Conservation (phyloP, 2,329 filamentous ascomycete genomes). For the Grosmannia penicillata region DNA sequence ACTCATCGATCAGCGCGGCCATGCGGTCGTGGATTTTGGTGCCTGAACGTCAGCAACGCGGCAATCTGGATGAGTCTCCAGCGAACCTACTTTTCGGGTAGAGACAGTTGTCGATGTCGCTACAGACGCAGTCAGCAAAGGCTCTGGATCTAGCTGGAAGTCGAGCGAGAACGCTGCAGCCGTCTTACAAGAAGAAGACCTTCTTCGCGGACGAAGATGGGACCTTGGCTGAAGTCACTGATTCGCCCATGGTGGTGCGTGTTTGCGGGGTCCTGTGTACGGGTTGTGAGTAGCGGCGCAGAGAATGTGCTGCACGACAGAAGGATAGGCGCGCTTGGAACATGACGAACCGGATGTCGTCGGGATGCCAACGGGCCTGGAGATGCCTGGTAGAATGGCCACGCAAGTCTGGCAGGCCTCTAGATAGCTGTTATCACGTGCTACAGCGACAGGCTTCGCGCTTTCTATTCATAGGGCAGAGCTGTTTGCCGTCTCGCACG, state of each 20-base stretch:
- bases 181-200: conserved; percentile 32
- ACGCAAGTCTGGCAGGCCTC: too few species aligned
- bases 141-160: too few species aligned
- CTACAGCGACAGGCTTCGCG: too few species aligned
- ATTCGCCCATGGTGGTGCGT: conserved; percentile 3
- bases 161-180: too few species aligned
- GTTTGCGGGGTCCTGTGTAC: background rate
- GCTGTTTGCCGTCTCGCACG: too few species aligned
- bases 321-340: too few species aligned
- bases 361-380: too few species aligned
- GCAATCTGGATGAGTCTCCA: background rate
- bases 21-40: conserved; percentile 79
- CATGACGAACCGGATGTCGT: too few species aligned
- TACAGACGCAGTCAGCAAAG: conserved; percentile 25
- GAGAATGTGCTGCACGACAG: background rate
- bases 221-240: background rate
- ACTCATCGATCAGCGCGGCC: conserved; percentile 61
- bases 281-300: conserved; percentile 3
- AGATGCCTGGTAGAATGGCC: too few species aligned
- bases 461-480: too few species aligned
- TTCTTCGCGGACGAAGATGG: conserved; percentile 8
- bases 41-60: conserved; percentile 24
- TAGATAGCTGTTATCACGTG: too few species aligned
- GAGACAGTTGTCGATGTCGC: conserved; percentile 97
- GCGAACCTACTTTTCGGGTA: conserved; percentile 62